Conservation (phyloP, 2,329 filamentous ascomycete species). For the Phyllosticta citribraziliensis region DNA sequence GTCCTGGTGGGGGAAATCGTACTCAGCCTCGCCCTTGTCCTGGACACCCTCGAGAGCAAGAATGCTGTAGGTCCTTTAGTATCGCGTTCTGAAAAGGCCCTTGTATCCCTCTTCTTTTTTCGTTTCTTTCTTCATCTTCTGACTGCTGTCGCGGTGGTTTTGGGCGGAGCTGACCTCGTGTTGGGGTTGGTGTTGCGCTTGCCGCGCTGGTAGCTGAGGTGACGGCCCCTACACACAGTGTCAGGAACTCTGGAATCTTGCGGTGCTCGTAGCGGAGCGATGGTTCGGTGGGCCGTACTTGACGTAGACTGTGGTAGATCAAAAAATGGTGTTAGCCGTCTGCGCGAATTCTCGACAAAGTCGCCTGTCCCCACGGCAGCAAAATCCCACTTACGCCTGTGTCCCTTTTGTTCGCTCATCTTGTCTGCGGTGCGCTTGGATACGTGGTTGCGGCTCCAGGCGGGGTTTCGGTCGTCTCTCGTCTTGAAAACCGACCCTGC, state of each 20-base stretch:
- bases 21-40: constrained; percentile 78
- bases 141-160: neutral
- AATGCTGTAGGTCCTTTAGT: constrained; percentile 43
- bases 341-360: neutral
- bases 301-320: constrained; percentile 3
- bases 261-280: neutral
- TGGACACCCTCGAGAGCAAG: constrained; percentile 99
- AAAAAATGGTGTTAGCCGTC: neutral
- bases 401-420: neutral
- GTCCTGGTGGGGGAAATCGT: constrained; percentile 20
- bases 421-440: neutral
- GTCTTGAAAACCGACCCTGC: neutral
- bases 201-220: constrained; percentile 95
- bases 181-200: constrained; percentile 85
- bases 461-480: neutral
- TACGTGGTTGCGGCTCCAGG: neutral
- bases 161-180: constrained; percentile 41
- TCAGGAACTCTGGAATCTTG: neutral
- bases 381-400: neutral
- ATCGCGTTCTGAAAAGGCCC: constrained; percentile 6
- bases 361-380: no score
- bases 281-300: constrained; percentile 2
- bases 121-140: neutral
- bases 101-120: no score
- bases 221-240: constrained; percentile 63